Base-by-base conservation (phyloP, 2,329 filamentous ascomycete genomes). In the Fusarium hainanense region DNA sequence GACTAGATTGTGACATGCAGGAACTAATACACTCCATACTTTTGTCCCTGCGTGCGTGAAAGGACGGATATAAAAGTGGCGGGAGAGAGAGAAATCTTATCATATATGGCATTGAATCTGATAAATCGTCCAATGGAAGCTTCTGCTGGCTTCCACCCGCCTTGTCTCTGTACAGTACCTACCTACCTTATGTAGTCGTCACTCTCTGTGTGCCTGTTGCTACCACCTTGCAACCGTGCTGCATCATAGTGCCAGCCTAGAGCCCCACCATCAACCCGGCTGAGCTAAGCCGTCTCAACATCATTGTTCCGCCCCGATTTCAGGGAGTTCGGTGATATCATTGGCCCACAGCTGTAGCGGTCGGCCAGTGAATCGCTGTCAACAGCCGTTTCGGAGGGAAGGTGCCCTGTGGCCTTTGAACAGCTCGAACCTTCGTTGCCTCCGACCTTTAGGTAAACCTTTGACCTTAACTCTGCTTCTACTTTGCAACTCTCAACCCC, bases 251-350 rank as follows among this genome's bases (percentile, higher is more conserved):
- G 59, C 67, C 43, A 60, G 65, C 60, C 63, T 69, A 56, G 59
- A 59, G 61, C 56, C 55, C 69, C 67, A 66, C 68, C 61, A 55
- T 52, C 43, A 43, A 54, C 27, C 58, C 52, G 59, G 73, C 71
- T 76, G 69, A 74, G 73, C 71, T 75, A 74, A 75, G 69, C 72
- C 56, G 44, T 57, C 52, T 42, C 47, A 79, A 72, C 70, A 80
- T 77, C 58, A 69, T 79, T 82, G 59, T 77, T 81, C 80, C 80
- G 80, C 58, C 66, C 76, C 78, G 71, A 50, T 42, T 42, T 44
- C 69, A 74, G 63, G 71, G 70, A 69, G 63, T 70, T 8, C 51
- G 63, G 72, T 72, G 69, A 70, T 79, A 73, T 77, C 75, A 81
- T 81, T 81, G 79, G 79, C 72, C 58, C 68, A 69, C 66, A 59